Evolutionary conservation across 768 basidiomycete species (phyloP), one percentile per base, ranked within the genome.

Genomic region (Hericium rajendrae): DNA sequence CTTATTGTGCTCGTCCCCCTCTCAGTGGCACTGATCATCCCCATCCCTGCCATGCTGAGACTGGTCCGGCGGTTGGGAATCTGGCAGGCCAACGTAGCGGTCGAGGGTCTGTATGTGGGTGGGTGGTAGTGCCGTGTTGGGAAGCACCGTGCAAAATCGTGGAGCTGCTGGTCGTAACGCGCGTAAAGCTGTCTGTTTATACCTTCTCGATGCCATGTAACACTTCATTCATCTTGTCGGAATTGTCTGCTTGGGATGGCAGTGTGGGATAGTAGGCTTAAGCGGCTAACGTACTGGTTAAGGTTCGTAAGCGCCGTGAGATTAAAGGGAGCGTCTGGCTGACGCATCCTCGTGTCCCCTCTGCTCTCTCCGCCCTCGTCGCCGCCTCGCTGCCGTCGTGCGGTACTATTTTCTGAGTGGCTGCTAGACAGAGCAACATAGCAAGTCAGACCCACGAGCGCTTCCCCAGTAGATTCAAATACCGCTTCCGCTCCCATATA

Each of bases 21-120:
- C 1, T 71, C 79, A 16, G 70, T 88, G 11, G 68, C 78, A 28
- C 73, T 89, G 2, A 68, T 91, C 6, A 57, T 86, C 16, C 86
- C 89, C 10, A 84, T 83, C 0, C 90, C 89, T 2, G 73, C 84
- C 24, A 76, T 82, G 58, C 71, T 92, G 37, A 74, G 89, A 46
- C 76, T 83, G 5, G 80, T 83, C 12, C 76, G 86, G 54, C 74
- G 74, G 63, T 65, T 92, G 22, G 89, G 89, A 8, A 76, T 82
- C 6, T 92, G 90, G 90, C 89, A 92, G 72, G 89, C 88, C 41
- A 85, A 86, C 63, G 74, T 91, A 40, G 89, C 89, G 1, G 76
- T 92, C 6, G 90, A 91, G 62, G 90, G 89, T 8, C 61, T 81
- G 51, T 79, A 72, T 63, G 66, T 75, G 59, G 70, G 72, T 48